Evolutionary conservation across 1,284 basidiomycete species (phyloP), one percentile per base, ranked within the genome.

Genomic region (Neolentinus lepideus): DNA sequence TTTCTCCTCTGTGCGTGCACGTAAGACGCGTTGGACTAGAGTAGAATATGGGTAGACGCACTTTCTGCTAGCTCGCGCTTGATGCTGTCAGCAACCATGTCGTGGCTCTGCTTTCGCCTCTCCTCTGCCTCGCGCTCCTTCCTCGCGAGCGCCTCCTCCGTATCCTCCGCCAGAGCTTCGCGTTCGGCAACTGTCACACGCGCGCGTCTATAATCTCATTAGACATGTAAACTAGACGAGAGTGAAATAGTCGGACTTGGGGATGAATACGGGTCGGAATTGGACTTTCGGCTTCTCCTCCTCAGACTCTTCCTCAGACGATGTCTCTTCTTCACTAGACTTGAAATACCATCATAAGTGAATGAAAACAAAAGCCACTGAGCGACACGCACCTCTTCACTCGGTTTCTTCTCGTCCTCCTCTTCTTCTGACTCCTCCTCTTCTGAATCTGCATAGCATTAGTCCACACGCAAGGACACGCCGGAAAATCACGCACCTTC

Each of bases 221-320:
- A 22, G 53, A 60, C 31, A 46, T 43, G 21, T 29, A 51, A 24
- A 14, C 6, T 26, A 24, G 29, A 52, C 35, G 52, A 14, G 29
- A 25, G 21, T 14, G 38, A 54, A 8, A 14, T 59, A 33, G 12
- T 74, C 84, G 54, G 66, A 93, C 92, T 95, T 96, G 55, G 92
- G 90, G 12, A 96, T 81, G 66, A 96, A 97, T 0, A 95, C 85
- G 1, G 94, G 94, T 60, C 93, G 83, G 69, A 94, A 91, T 62
- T 80, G 75, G 60, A 78, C 58, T 72, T 88, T 79, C 1, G 80
- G 78, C 45, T 74, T 64, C 58, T 80, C 74, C 63, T 84, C 83
- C 55, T 85, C 85, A 60, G 81, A 83, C 54, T 82, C 83, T 59
- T 80, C 82, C 59, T 84, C 84, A 0, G 83, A 87, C 52, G 85